A percentile compares a stretch with the other conserved stretches of the same genome.
Conservation (phyloP, 2,329 filamentous ascomycete species). For the Aspergillus sp. region DNA sequence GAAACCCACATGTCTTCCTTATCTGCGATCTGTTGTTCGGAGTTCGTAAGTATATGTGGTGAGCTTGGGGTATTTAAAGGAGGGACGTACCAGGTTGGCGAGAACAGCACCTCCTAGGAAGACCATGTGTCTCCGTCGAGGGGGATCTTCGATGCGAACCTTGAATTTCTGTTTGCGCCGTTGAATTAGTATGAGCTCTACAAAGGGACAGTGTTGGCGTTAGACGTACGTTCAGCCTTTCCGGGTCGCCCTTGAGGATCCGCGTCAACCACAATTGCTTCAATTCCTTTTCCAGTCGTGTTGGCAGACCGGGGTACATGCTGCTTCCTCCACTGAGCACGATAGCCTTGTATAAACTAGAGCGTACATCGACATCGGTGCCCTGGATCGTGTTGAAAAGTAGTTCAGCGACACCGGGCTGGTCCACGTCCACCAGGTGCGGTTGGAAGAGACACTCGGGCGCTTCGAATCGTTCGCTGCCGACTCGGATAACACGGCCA, state of each 20-base stretch:
- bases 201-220: background rate
- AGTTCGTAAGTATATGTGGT: conserved; percentile 12
- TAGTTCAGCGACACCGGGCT: conserved; percentile 94
- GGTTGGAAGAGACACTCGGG: conserved; percentile 98
- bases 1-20: conserved; percentile 99
- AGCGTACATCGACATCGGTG: conserved; percentile 91
- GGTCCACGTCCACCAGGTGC: conserved; percentile 94
- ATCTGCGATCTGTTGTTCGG: conserved; percentile 71
- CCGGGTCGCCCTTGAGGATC: conserved; percentile 85
- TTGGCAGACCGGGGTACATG: conserved; percentile 98
- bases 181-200: background rate
- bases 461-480: conserved; percentile 95
- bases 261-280: conserved; percentile 98
- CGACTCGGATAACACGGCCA: conserved; percentile 91
- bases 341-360: conserved; percentile 93
- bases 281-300: conserved; percentile 93
- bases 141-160: conserved; percentile 97
- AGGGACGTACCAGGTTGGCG: conserved; percentile 73
- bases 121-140: conserved; percentile 97
- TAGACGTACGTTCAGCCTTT: conserved; percentile 68
- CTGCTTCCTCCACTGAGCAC: conserved; percentile 94
- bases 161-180: conserved; percentile 81
- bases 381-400: conserved; percentile 98
- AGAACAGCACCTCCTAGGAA: conserved; percentile 95
- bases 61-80: background rate